Conservation (phyloP, 2,329 filamentous ascomycete genomes). For the Fusarium caatingaense region DNA sequence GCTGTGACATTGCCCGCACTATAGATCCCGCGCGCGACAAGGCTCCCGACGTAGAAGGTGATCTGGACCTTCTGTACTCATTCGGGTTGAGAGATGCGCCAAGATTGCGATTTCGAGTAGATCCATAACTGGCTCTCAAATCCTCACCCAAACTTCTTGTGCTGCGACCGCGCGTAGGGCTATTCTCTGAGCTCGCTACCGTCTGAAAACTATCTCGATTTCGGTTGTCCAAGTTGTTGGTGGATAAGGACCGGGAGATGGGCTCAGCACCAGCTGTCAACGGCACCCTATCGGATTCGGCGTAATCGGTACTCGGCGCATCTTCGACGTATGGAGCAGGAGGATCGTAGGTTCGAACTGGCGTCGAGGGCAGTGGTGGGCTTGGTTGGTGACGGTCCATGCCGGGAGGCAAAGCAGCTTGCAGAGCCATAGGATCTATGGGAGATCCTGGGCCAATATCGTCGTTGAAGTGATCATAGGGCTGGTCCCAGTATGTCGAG, state of each 20-base stretch:
- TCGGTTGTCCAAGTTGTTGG: conserved; percentile 55
- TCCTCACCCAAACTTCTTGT: conserved; percentile 65
- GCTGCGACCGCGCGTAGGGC: conserved; percentile 61
- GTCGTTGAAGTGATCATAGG: conserved; percentile 55
- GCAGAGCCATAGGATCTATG: conserved; percentile 64
- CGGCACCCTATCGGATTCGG: conserved; percentile 69
- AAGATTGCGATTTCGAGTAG: conserved; percentile 66
- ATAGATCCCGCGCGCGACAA: conserved; percentile 78
- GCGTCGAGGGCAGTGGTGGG: conserved; percentile 35
- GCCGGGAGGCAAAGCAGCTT: conserved; percentile 66
- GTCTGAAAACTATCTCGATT: conserved; percentile 69
- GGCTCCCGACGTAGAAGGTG: conserved; percentile 72
- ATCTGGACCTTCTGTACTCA: conserved; percentile 67
- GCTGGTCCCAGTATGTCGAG: conserved; percentile 65
- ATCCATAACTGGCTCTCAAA: conserved; percentile 68
- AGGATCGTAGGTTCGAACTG: conserved; percentile 47
- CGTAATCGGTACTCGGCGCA: conserved; percentile 51
- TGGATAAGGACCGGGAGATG: conserved; percentile 62
- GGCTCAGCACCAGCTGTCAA: conserved; percentile 67
- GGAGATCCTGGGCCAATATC: conserved; percentile 58
- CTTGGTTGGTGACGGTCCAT: conserved; percentile 51
- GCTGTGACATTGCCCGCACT: conserved; percentile 89
- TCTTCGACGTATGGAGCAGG: conserved; percentile 53
- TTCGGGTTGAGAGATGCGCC: conserved; percentile 66
- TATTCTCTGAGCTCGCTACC: conserved; percentile 66